Conservation (phyloP, 2,329 filamentous ascomycete genomes). For the Cephalotrichum gorgonifer region DNA sequence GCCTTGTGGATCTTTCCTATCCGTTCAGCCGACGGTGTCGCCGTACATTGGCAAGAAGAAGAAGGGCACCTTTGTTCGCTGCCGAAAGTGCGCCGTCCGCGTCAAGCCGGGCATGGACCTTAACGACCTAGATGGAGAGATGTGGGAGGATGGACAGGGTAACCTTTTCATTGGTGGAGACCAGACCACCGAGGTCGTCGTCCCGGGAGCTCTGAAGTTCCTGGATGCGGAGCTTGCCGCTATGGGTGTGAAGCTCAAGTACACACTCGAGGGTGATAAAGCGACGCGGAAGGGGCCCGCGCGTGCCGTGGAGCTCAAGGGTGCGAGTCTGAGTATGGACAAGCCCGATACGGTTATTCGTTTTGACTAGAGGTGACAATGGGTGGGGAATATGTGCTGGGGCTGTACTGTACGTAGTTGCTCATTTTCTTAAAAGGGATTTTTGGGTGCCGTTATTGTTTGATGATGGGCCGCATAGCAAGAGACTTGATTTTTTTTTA, state of each 20-base stretch:
- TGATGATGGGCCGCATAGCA: neutral
- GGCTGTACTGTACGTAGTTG: neutral
- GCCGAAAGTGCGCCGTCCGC: constrained; percentile 62
- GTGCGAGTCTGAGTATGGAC: neutral
- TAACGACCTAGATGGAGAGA: constrained; percentile 53
- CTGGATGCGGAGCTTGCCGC: constrained; percentile 90
- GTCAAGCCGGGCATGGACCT: constrained; percentile 47
- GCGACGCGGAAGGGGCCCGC: constrained; percentile 43
- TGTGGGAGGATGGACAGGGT: constrained; percentile 89
- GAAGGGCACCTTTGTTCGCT: constrained; percentile 61
- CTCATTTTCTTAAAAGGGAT: neutral
- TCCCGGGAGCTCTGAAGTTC: constrained; percentile 86
- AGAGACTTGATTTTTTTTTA: neutral
- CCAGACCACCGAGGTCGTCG: constrained; percentile 81
- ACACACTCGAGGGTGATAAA: constrained; percentile 57
- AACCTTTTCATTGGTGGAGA: constrained; percentile 79
- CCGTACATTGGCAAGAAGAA: constrained; percentile 54
- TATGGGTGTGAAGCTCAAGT: constrained; percentile 95
- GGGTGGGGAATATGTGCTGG: neutral
- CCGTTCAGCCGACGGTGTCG: constrained; percentile 69
- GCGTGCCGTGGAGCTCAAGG: constrained; percentile 23
- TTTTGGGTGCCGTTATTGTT: neutral
- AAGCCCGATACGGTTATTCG: too few relatives aligned
- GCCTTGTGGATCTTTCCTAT: constrained; percentile 80
- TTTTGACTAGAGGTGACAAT: too few relatives aligned